phyloP scores from a whole-genome alignment of 2,329 filamentous ascomycete species.

The Epichloe brachyelytri region DNA sequence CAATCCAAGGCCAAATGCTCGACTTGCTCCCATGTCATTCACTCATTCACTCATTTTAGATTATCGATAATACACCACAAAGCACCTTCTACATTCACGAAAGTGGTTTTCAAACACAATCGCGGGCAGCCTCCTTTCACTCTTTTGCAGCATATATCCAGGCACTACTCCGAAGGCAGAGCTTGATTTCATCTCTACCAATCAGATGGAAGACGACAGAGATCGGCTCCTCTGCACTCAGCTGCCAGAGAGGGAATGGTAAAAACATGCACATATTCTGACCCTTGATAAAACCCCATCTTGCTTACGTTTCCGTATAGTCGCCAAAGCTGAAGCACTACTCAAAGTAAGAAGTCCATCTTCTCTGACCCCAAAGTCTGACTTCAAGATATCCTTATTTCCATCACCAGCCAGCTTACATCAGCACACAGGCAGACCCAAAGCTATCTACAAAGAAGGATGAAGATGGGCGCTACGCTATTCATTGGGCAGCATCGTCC shows the following conservation, averaged over 20 bases:
- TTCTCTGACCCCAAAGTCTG: neutral
- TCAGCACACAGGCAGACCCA: slow-evolving; percentile 51
- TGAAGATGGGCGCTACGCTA: slow-evolving; percentile 74
- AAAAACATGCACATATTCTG: slow-evolving; percentile 15
- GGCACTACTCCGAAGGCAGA: neutral
- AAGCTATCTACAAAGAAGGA: slow-evolving; percentile 63
- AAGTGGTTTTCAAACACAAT: neutral
- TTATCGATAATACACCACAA: neutral
- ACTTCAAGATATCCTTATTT: neutral
- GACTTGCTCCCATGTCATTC: neutral
- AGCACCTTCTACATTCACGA: neutral
- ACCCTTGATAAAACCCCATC: neutral
- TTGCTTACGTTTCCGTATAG: slow-evolving; percentile 1
- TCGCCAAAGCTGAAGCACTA: slow-evolving; percentile 8
- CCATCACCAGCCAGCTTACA: neutral
- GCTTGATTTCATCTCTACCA: neutral
- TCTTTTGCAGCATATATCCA: too few species aligned
- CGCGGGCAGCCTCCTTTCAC: too few species aligned
- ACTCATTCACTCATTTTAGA: neutral
- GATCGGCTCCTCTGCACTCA: slow-evolving; percentile 72
- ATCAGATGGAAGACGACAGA: slow-evolving; percentile 22
- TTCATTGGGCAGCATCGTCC: slow-evolving; percentile 89
- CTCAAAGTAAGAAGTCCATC: slow-evolving; percentile 7
- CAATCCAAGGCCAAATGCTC: neutral
- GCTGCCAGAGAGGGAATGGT: slow-evolving; percentile 77